Percentiles rank a stretch among this genome's conserved stretches.
phyloP scores from a whole-genome alignment of 208 protist species.

The Leishmania aethiopica region DNA sequence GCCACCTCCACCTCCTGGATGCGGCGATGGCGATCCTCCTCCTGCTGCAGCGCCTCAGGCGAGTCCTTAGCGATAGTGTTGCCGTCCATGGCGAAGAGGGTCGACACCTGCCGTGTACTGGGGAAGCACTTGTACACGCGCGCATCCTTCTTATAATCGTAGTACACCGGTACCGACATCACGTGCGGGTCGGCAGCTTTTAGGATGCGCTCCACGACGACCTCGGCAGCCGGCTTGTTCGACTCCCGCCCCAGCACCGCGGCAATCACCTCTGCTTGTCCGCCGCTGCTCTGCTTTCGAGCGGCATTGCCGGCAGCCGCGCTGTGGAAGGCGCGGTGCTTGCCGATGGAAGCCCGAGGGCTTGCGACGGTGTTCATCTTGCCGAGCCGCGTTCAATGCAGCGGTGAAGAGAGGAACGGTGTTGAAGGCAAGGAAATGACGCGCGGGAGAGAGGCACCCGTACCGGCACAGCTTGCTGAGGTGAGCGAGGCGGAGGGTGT shows the following conservation, averaged over 20 bases:
- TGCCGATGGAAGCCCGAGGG: conserved; percentile 18
- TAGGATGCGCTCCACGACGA: conserved; percentile 92
- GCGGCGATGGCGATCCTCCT: conserved; percentile 80
- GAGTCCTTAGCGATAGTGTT: conserved; percentile 80
- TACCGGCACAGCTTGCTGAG: not conserved
- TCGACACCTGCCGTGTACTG: conserved; percentile 83
- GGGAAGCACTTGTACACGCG: conserved; percentile 89
- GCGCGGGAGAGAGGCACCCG: not conserved
- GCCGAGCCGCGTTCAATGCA: not conserved
- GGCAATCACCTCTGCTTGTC: conserved; percentile 10
- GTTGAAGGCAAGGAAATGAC: conserved; percentile 2
- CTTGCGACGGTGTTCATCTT: conserved; percentile 16
- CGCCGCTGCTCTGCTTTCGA: conserved; percentile 32
- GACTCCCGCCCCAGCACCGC: conserved; percentile 20
- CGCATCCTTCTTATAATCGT: conserved; percentile 94
- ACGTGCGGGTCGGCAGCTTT: conserved; percentile 93
- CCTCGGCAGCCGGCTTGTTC: conserved; percentile 40
- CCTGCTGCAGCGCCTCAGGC: conserved; percentile 89
- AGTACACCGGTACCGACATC: conserved; percentile 92
- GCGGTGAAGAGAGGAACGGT: not conserved
- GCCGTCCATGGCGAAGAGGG: conserved; percentile 89
- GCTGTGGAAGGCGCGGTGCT: conserved; percentile 11
- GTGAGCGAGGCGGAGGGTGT: not conserved
- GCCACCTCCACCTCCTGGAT: conserved; percentile 71
- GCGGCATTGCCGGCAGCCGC: conserved; percentile 6